Conservation (phyloP, 495 filamentous ascomycete genomes). For the Neurospora discreta region DNA sequence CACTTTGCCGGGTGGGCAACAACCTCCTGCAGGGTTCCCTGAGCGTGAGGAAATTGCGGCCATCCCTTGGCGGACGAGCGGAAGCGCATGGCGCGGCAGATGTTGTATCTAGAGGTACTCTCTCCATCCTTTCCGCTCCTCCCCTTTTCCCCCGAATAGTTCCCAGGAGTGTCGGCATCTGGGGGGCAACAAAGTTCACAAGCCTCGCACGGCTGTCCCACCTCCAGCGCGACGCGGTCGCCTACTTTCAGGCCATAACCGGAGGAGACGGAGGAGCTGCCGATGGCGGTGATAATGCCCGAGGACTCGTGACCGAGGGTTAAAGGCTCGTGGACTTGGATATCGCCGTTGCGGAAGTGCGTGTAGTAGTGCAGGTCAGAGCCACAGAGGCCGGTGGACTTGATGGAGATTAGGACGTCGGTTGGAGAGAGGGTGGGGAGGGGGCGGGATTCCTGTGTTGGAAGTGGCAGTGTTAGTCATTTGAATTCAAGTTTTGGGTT, state of each 20-base stretch:
- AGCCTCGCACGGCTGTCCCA: constrained; percentile 64
- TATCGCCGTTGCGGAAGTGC: constrained; percentile 57
- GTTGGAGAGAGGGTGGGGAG: constrained; percentile 29
- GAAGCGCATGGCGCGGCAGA: constrained; percentile 72
- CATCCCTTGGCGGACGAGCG: constrained; percentile 58
- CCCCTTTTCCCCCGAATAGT: no score
- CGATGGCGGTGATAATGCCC: constrained; percentile 44
- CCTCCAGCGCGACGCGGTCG: constrained; percentile 73
- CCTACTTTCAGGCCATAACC: constrained; percentile 33
- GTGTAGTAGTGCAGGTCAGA: constrained; percentile 60
- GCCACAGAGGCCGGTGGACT: constrained; percentile 54
- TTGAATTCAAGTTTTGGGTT: neutral
- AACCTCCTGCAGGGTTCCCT: constrained; percentile 72
- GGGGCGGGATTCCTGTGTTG: constrained; percentile 34
- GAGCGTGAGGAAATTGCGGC: constrained; percentile 54
- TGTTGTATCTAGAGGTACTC: constrained; percentile 51
- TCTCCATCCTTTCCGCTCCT: no score
- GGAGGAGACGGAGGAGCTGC: constrained; percentile 25
- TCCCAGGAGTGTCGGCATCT: no score
- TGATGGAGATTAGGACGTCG: constrained; percentile 48
- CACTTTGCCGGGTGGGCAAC: constrained; percentile 65
- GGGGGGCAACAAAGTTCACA: constrained; percentile 31
- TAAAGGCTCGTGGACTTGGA: constrained; percentile 50
- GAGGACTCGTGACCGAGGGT: constrained; percentile 54
- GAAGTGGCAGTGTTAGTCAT: neutral